Base-by-base conservation (phyloP, 805 yeast genomes). In the Candida loeiensis region DNA sequence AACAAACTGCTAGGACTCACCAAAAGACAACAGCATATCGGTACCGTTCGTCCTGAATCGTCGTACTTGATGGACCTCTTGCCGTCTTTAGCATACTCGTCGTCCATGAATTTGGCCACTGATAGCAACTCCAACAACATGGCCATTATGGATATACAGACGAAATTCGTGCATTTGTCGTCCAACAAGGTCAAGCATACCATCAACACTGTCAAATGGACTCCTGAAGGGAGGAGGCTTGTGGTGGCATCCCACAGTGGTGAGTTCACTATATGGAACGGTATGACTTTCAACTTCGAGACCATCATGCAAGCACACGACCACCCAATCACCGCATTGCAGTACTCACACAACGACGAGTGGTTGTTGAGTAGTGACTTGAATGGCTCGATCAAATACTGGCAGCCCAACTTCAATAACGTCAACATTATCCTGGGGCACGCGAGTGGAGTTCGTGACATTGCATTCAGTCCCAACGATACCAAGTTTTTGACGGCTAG, bases 271-370 rank as follows among this genome's bases (percentile, higher is more conserved):
- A 69, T 93, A 34, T 93, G 98, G 98, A 89, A 90, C 59, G 97
- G 98, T 8, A 77, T 85, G 72, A 83, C 95, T 7, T 93, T 91
- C 64, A 88, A 87, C 57, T 89, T 93, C 58, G 99, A 93, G 59
- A 87, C 96, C 40, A 89, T 93, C 48, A 93, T 90, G 95, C 99
- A 93, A 68, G 98, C 98, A 1, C 99, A 93, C 63, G 99, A 93
- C 59, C 73, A 84, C 44, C 89, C 96, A 0, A 84, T 93, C 26
- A 74, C 89, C 24, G 72, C 91, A 1, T 66, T 88, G 55, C 74
- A 77, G 48, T 93, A 91, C 63, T 81, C 93, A 4, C 95, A 88
- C 59, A 82, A 83, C 45, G 96, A 88, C 45, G 96, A 90, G 47
- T 93, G 98, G 98, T 73, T 93, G 45, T 68, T 93, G 17, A 82